phyloP scores from a whole-genome alignment of 768 basidiomycete genomes.

The Boletus insuetus region DNA sequence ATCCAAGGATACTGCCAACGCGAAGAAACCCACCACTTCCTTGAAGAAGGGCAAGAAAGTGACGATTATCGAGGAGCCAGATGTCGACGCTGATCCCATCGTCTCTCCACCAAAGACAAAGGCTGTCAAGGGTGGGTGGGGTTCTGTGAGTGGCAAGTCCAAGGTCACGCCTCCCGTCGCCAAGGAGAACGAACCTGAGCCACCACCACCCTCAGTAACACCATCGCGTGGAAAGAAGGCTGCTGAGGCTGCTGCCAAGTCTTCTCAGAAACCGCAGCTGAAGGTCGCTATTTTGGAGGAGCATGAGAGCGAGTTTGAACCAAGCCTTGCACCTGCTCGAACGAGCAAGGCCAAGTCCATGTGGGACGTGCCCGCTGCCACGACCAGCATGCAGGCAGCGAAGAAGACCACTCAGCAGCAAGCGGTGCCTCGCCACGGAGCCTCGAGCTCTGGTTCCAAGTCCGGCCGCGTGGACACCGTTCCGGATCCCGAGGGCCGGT shows the following conservation, averaged over 20 bases:
- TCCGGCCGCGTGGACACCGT: slow-evolving; percentile 12
- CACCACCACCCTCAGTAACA: background rate
- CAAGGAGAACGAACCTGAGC: slow-evolving; percentile 15
- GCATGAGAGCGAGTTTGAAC: slow-evolving; percentile 16
- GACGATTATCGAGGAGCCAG: slow-evolving; percentile 25
- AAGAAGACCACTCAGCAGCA: slow-evolving; percentile 15
- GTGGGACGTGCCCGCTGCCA: slow-evolving; percentile 9
- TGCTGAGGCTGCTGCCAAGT: background rate
- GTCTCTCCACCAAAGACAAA: slow-evolving; percentile 10
- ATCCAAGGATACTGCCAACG: background rate
- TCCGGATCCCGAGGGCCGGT: slow-evolving; percentile 15
- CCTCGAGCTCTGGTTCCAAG: slow-evolving; percentile 6
- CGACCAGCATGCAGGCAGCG: slow-evolving; percentile 3
- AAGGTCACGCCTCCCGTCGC: slow-evolving; percentile 11
- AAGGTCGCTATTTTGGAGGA: slow-evolving; percentile 19
- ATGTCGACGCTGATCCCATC: slow-evolving; percentile 26
- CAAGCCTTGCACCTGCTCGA: background rate
- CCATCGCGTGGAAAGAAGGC: slow-evolving; percentile 16
- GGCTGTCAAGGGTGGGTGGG: slow-evolving; percentile 18
- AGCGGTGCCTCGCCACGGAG: slow-evolving; percentile 5
- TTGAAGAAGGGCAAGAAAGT: slow-evolving; percentile 27
- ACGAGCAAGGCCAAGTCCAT: slow-evolving; percentile 19
- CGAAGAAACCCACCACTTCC: slow-evolving; percentile 11
- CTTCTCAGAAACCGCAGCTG: slow-evolving; percentile 16
- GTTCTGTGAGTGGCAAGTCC: slow-evolving; percentile 19